Conservation (phyloP, 768 basidiomycete species). For the Calocybe indica region DNA sequence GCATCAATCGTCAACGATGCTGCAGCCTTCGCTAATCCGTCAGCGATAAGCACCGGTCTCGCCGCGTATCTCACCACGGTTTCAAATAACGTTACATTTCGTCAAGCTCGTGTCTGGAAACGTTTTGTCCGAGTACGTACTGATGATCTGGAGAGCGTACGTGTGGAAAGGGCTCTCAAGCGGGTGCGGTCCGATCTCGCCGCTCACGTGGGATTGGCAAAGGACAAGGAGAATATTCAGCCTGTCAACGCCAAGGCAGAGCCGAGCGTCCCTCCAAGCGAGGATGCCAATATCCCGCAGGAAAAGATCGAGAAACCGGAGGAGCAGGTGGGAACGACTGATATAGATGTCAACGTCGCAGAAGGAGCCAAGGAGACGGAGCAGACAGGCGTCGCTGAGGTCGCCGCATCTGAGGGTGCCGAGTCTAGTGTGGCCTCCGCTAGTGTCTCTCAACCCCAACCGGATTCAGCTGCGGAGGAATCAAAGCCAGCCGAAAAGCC, state of each 20-base stretch:
- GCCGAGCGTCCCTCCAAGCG: slow-evolving; percentile 11
- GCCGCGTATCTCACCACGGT: slow-evolving; percentile 77
- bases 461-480: not conserved
- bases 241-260: slow-evolving; percentile 8
- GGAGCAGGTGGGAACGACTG: slow-evolving; percentile 14
- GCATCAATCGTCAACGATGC: slow-evolving; percentile 10
- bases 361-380: slow-evolving; percentile 23
- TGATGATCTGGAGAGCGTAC: slow-evolving; percentile 83
- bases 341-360: slow-evolving; percentile 22
- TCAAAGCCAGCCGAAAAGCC: not conserved
- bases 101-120: slow-evolving; percentile 71
- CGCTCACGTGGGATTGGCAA: slow-evolving; percentile 46
- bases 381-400: slow-evolving; percentile 17
- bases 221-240: slow-evolving; percentile 26
- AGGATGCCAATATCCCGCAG: slow-evolving; percentile 15
- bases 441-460: not conserved
- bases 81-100: slow-evolving; percentile 59
- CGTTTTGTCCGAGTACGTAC: slow-evolving; percentile 81
- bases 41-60: slow-evolving; percentile 57
- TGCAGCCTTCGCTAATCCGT: slow-evolving; percentile 28
- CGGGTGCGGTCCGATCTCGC: slow-evolving; percentile 82
- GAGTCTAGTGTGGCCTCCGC: slow-evolving; percentile 4
- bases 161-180: slow-evolving; percentile 84
- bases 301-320: slow-evolving; percentile 7
- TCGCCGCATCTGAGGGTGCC: slow-evolving; percentile 9